These are phyloP conservation scores for Stachybotrys echinatus DNA, from an alignment of 2,329 filamentous ascomycete species.

Conservation along the genomic window DNA sequence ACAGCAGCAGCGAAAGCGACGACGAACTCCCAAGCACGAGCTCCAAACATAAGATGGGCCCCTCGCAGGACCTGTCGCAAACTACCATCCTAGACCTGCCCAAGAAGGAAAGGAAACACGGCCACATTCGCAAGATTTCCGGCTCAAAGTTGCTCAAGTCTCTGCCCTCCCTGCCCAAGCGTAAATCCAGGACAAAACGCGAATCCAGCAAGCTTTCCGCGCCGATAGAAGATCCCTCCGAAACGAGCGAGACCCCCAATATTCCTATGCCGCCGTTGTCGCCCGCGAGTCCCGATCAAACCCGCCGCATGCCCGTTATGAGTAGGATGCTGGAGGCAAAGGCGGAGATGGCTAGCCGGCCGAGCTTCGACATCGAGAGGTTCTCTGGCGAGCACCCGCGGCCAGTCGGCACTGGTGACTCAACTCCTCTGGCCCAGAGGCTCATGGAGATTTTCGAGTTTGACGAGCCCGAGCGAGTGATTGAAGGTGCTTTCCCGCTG, in stretches of 20 bases:
- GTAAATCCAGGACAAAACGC: constrained; percentile 36
- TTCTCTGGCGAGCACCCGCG: constrained; percentile 33
- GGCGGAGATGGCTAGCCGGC: constrained; percentile 55
- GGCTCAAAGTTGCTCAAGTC: constrained; percentile 62
- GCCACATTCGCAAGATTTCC: constrained; percentile 56
- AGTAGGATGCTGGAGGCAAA: constrained; percentile 72
- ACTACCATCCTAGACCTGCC: constrained; percentile 33
- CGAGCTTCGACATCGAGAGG: constrained; percentile 51
- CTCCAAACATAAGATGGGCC: constrained; percentile 37
- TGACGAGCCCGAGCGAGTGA: constrained; percentile 73
- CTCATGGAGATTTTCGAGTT: constrained; percentile 85
- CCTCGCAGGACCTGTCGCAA: constrained; percentile 31
- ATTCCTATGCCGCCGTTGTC: constrained; percentile 15
- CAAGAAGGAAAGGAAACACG: constrained; percentile 22
- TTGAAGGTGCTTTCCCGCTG: constrained; percentile 65
- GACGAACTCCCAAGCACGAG: constrained; percentile 49
- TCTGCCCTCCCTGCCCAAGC: constrained; percentile 52
- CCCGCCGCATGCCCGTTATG: constrained; percentile 64
- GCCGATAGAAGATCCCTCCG: constrained; percentile 26
- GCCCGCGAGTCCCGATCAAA: constrained; percentile 16
- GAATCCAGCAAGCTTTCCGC: constrained; percentile 34
- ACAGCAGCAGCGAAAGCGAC: constrained; percentile 78
- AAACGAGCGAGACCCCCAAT: constrained; percentile 18
- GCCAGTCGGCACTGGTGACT: constrained; percentile 29
- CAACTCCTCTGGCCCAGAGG: constrained; percentile 60